Base-by-base conservation (phyloP, 2,329 filamentous ascomycete genomes). In the Balansia obtecta region DNA sequence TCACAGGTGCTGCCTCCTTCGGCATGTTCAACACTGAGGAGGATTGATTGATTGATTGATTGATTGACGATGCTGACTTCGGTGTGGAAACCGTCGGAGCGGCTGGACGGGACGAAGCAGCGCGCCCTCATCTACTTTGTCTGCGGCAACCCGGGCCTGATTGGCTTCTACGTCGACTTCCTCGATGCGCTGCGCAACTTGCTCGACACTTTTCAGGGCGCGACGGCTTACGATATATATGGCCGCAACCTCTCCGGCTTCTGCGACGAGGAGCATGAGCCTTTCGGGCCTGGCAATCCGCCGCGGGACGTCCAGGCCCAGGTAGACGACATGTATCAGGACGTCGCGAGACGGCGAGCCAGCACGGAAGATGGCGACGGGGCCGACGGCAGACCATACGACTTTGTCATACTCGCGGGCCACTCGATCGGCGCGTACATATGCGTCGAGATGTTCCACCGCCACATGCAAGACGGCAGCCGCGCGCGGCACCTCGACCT, bases 381-480 rank as follows among this genome's bases (percentile, higher is more conserved):
- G 15, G 57, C 59, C 1, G 55, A 64, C 39, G 68, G 65, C 37
- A 58, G 63, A 45, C 62, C 66, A 0, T 82, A 77, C 55, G 72
- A 80, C 59, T 71, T 71, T 46, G 76, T 88, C 16, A 71, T 88
- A 8, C 67, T 90, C 15, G 76, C 85, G 46, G 86, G 85, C 4
- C 86, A 90, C 64, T 88, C 84, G 0, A 82, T 90, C 1, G 86
- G 86, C 22, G 71, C 79, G 10, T 90, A 86, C 61, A 83, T 90
- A 18, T 69, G 76, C 2, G 76, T 88, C 55, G 84, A 89, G 62
- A 67, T 86, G 32, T 76, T 86, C 45, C 71, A 80, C 53, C 71
- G 79, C 10, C 74, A 81, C 54, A 67, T 72, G 37, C 68, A 68
- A 38, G 56, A 67, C 39, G 60, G 62, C 0, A 53, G 56, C 12